Evolutionary conservation across 371 early-diverging fungal species (phyloP).

Genomic region (Zancudomyces culisetae): DNA sequence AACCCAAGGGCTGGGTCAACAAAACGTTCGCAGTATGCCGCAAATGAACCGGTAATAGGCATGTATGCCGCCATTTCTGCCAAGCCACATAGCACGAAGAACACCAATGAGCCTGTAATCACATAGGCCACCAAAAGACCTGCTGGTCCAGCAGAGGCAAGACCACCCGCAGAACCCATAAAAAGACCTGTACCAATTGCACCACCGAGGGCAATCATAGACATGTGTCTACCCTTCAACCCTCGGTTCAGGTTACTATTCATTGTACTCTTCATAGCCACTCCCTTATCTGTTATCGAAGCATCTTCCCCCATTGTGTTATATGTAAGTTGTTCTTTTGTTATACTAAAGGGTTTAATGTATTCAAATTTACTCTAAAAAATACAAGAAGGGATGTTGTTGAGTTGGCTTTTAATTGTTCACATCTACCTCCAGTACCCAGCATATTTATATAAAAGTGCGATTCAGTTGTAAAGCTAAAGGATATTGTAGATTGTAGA

Average conservation of each 20-base stretch:
- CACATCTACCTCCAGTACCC: too few relatives aligned
- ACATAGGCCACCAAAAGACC: constrained; percentile 52
- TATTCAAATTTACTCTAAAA: too few relatives aligned
- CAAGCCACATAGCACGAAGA: constrained; percentile 50
- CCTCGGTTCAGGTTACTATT: constrained; percentile 33
- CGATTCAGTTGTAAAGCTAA: too few relatives aligned
- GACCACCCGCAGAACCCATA: constrained; percentile 49
- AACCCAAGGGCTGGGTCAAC: constrained; percentile 61
- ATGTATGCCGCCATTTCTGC: constrained; percentile 65
- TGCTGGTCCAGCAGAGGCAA: constrained; percentile 52
- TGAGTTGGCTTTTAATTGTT: too few relatives aligned
- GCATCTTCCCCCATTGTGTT: too few relatives aligned
- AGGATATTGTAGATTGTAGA: too few relatives aligned
- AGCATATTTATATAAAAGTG: too few relatives aligned
- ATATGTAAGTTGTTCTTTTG: too few relatives aligned
- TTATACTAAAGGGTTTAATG: too few relatives aligned
- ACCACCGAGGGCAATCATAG: constrained; percentile 48
- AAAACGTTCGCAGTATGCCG: constrained; percentile 52
- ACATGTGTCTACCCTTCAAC: constrained; percentile 37
- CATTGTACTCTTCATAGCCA: too few relatives aligned
- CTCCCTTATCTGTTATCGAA: too few relatives aligned
- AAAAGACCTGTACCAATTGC: constrained; percentile 62
- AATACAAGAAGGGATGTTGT: too few relatives aligned
- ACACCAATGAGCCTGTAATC: constrained; percentile 47
- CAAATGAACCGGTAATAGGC: constrained; percentile 57